Conservation (phyloP, 2,329 filamentous ascomycete species). For the Fusarium sp. region DNA sequence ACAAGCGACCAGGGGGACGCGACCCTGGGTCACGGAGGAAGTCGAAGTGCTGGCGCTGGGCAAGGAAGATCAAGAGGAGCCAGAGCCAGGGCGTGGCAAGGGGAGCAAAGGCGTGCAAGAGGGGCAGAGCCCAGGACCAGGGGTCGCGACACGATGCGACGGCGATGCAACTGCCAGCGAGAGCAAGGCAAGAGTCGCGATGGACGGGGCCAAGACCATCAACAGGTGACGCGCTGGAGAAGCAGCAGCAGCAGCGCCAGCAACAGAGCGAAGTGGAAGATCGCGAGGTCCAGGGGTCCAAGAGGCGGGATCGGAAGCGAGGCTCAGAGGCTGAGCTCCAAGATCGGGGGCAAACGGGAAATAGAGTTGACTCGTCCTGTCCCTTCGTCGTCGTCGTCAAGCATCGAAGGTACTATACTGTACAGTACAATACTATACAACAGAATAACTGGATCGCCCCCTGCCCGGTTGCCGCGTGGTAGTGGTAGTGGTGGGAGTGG, state of each 20-base stretch:
- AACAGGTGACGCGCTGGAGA: constrained; percentile 26
- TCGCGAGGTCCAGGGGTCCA: constrained; percentile 28
- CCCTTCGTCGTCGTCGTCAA: constrained; percentile 15
- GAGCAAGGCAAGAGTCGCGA: constrained; percentile 33
- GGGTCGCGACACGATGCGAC: constrained; percentile 43
- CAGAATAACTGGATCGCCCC: constrained; percentile 34
- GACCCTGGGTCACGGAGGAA: constrained; percentile 48
- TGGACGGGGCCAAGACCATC: constrained; percentile 38
- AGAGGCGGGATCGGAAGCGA: constrained; percentile 36
- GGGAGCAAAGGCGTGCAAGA: constrained; percentile 40
- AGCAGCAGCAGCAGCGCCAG: not conserved
- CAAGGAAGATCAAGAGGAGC: constrained; percentile 45
- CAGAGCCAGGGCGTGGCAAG: constrained; percentile 44
- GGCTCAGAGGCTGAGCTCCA: constrained; percentile 25
- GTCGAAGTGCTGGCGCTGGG: constrained; percentile 41
- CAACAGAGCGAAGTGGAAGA: constrained; percentile 8
- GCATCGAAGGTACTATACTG: constrained; percentile 36
- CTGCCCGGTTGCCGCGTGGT: constrained; percentile 44
- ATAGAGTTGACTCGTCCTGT: constrained; percentile 28
- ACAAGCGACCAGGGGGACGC: constrained; percentile 45
- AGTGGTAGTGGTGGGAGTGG: constrained; percentile 43
- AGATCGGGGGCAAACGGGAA: constrained; percentile 32
- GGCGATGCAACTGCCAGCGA: constrained; percentile 35
- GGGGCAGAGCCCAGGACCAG: constrained; percentile 43
- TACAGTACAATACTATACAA: constrained; percentile 10